These are phyloP conservation scores for Saccharomyces paradoxus DNA, from an alignment of 805 yeast species.

Conservation along the genomic window DNA sequence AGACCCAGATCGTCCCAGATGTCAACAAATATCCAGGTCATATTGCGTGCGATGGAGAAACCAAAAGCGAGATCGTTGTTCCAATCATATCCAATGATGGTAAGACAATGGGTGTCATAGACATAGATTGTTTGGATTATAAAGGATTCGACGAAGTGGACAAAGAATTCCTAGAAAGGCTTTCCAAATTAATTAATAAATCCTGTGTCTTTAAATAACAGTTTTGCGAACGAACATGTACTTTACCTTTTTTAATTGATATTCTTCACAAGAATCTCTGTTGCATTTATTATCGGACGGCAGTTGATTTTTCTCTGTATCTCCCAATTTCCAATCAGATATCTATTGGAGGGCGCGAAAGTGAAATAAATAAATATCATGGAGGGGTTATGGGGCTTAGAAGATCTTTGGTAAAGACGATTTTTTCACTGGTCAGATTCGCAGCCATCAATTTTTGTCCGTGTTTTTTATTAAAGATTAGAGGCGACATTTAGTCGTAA, in stretches of 20 bases:
- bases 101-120: conserved; percentile 64
- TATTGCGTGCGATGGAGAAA: conserved; percentile 95
- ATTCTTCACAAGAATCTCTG: not conserved
- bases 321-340: not conserved
- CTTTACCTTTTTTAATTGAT: not conserved
- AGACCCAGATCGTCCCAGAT: conserved; percentile 69
- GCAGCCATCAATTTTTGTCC: not conserved
- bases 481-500: too few species aligned
- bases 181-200: conserved; percentile 45
- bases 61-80: conserved; percentile 87
- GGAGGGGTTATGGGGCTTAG: not conserved
- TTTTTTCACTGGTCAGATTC: not conserved
- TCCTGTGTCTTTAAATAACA: conserved; percentile 42
- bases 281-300: not conserved
- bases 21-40: conserved; percentile 82
- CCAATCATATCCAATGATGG: conserved; percentile 50
- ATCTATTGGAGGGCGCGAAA: not conserved
- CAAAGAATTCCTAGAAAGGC: conserved; percentile 45
- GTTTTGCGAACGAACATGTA: not conserved
- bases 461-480: too few species aligned
- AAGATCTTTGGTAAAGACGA: not conserved
- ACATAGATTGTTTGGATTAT: conserved; percentile 64
- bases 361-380: not conserved
- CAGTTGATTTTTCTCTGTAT: not conserved
- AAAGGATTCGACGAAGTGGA: conserved; percentile 67